Percentiles rank a stretch among this genome's conserved stretches.
phyloP scores from a whole-genome alignment of 176 grass and related monocot genomes.

The Eremochloa ophiuroides region DNA sequence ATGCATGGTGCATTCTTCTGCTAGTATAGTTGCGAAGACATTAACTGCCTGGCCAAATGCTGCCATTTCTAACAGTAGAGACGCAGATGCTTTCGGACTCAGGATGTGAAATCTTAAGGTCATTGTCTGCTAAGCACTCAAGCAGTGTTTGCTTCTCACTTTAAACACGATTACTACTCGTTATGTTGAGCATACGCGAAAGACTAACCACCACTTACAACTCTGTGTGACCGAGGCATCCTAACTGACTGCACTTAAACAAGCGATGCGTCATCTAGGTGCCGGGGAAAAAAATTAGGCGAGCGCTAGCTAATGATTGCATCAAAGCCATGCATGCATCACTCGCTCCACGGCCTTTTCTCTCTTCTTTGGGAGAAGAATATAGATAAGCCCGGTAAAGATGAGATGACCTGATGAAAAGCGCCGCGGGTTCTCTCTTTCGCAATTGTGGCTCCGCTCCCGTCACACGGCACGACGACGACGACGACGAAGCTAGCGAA shows the following conservation, averaged over 20 bases:
- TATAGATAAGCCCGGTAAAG: slow-evolving; percentile 49
- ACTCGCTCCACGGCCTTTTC: not conserved
- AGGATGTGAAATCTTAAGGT: not conserved
- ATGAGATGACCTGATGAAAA: slow-evolving; percentile 15
- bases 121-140: not conserved
- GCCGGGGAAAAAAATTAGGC: no score
- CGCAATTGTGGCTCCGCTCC: no score
- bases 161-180: not conserved
- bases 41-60: not conserved
- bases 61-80: not conserved
- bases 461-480: no score
- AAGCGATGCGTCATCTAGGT: not conserved
- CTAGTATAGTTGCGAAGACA: no score
- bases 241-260: slow-evolving; percentile 10
- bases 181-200: not conserved
- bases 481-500: not conserved
- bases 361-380: not conserved
- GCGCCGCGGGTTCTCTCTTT: not conserved
- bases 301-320: slow-evolving; percentile 44
- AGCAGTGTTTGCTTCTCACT: not conserved
- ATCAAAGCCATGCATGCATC: slow-evolving; percentile 6
- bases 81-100: not conserved
- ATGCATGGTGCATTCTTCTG: no score
- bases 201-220: not conserved
- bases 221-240: not conserved